Evolutionary conservation across 768 basidiomycete species (phyloP).

Genomic region (Leucocoprinus leucothites): DNA sequence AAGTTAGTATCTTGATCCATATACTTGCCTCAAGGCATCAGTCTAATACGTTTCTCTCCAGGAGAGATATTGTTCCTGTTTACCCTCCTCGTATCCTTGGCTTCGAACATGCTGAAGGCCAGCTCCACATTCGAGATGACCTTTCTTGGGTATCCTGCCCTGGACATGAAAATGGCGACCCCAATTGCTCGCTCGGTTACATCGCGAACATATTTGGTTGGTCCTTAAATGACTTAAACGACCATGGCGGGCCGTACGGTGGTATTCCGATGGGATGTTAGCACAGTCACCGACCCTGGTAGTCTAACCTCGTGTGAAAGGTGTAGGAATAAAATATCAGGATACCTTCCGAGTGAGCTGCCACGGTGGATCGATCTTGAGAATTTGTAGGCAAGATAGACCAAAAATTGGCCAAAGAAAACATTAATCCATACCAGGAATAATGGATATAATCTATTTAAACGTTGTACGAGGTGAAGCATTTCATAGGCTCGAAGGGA

Average conservation of each 20-base stretch:
- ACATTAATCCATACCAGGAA: too few species aligned
- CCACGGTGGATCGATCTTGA: too few species aligned
- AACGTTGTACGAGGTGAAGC: too few species aligned
- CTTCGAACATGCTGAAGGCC: constrained; percentile 36
- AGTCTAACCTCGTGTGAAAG: constrained; percentile 18
- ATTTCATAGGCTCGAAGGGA: too few species aligned
- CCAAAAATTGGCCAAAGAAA: too few species aligned
- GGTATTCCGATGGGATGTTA: constrained; percentile 6
- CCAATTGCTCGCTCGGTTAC: constrained; percentile 39
- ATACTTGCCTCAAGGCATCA: background rate
- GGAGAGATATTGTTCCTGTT: constrained; percentile 26
- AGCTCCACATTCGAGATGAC: constrained; percentile 35
- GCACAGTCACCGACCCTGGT: background rate
- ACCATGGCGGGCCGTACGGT: constrained; percentile 36
- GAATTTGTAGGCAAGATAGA: too few species aligned
- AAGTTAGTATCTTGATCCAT: constrained; percentile 11
- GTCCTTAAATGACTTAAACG: constrained; percentile 29
- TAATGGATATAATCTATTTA: too few species aligned
- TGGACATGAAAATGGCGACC: constrained; percentile 23
- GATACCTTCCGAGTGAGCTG: constrained; percentile 17
- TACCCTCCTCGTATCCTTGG: constrained; percentile 32
- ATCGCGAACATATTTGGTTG: constrained; percentile 47
- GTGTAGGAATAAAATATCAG: too few species aligned
- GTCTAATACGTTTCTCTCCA: background rate
- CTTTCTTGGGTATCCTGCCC: constrained; percentile 26